Base-by-base conservation (phyloP, 768 basidiomycete genomes). In the Clavaria fumosa region DNA sequence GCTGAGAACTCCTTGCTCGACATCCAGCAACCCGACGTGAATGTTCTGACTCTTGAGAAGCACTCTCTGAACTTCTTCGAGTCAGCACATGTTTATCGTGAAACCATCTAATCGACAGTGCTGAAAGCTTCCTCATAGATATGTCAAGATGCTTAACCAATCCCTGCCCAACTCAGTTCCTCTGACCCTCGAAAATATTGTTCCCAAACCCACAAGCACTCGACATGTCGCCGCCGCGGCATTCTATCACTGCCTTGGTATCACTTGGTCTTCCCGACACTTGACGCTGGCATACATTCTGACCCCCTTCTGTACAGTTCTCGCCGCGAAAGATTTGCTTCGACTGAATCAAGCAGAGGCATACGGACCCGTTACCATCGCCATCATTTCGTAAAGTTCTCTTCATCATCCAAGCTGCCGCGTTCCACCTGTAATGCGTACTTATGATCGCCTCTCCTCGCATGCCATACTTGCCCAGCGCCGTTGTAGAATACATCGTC, bases 241-340 rank as follows among this genome's bases (percentile, higher is more conserved):
- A 3, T 77, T 89, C 53, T 84, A 89, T 53, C 82, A 89, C 46
- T 85, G 83, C 51, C 64, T 89, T 30, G 83, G 85, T 85, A 41
- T 23, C 23, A 15, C 24, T 31, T 31, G 22, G 31, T 10, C 23
- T 30, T 24, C 3, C 14, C 24, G 10, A 28, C 31, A 2, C 11
- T 37, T 24, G 9, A 18, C 40, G 17, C 15, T 38, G 31, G 22
- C 23, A n/a, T n/a, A n/a, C n/a, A n/a, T 31, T 39, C 27, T 40
- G 30, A 32, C 38, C 23, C 12, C 31, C 43, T 30, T 41, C 23
- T 33, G 23, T 11, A 26, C 45, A 89, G 85, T 82, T 37, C 67
- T 89, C 32, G 69, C 72, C 7, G 86, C 83, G 15, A 89, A 88
- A 51, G 63, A 77, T 44, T 62, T 83, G 11, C 43, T 89, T 35